Conservation (phyloP, 306 rosid genomes). For the Quercus rubra region DNA sequence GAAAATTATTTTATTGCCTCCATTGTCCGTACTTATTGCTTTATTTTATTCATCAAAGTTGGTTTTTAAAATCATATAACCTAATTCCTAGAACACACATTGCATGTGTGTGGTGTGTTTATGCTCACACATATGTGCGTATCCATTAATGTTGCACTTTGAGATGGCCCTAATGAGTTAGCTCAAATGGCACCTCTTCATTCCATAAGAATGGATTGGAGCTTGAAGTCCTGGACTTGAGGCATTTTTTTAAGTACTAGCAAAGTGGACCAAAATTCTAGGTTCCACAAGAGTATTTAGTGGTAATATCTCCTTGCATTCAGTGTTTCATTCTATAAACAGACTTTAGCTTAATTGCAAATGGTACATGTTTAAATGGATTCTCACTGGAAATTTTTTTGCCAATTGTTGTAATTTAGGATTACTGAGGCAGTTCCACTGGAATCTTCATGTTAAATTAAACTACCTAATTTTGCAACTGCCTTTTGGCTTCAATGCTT, state of each 20-base stretch:
- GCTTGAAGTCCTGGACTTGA: background rate
- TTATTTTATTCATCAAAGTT: background rate
- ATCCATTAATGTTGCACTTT: background rate
- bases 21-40: background rate
- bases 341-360: background rate
- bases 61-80: background rate
- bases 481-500: background rate
- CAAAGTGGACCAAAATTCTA: background rate
- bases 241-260: background rate
- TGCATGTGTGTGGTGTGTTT: background rate
- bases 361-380: background rate
- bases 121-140: background rate
- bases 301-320: background rate
- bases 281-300: background rate
- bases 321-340: background rate
- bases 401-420: background rate
- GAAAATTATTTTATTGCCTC: constrained; percentile 1
- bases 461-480: background rate
- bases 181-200: background rate
- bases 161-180: background rate
- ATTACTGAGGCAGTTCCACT: background rate
- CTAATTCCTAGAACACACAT: background rate
- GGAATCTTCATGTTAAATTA: background rate
- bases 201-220: background rate
- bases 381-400: background rate